These are phyloP conservation scores for Fomitopsis pinicola DNA, from an alignment of 1,284 basidiomycete species.

Conservation along the genomic window DNA sequence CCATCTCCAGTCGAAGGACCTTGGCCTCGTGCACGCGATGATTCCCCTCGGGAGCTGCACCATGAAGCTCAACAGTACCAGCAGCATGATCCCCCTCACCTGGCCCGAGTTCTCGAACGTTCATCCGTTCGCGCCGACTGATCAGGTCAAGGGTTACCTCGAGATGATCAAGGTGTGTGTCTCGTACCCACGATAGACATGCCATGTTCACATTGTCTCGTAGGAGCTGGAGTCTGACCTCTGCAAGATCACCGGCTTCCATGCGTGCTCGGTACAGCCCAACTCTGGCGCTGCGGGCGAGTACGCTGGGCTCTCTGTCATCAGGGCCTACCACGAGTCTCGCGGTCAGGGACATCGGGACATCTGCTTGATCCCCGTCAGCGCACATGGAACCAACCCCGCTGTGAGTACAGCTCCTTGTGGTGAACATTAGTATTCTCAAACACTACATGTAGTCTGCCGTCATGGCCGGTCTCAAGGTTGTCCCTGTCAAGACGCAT, in stretches of 20 bases:
- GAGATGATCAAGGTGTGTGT: conserved; percentile 70
- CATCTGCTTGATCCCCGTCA: conserved; percentile 92
- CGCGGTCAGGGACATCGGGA: conserved; percentile 84
- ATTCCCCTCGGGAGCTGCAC: conserved; percentile 96
- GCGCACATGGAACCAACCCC: conserved; percentile 95
- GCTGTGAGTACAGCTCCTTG: conserved; percentile 52
- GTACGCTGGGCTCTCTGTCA: conserved; percentile 91
- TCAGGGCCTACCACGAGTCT: conserved; percentile 91
- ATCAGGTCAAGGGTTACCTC: conserved; percentile 89
- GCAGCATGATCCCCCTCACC: conserved; percentile 94
- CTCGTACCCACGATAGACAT: background rate
- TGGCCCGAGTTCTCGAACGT: conserved; percentile 89
- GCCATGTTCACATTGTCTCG: conserved; percentile 5
- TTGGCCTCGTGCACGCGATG: conserved; percentile 95
- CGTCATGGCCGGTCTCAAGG: conserved; percentile 95
- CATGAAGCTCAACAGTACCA: conserved; percentile 97
- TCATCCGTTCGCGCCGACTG: conserved; percentile 89
- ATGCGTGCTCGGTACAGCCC: conserved; percentile 92
- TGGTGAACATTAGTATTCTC: background rate
- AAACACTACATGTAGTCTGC: conserved; percentile 61
- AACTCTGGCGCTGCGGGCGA: conserved; percentile 98
- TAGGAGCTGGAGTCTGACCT: conserved; percentile 90
- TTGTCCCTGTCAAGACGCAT: conserved; percentile 90
- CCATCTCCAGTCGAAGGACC: conserved; percentile 91
- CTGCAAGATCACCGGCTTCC: conserved; percentile 93